A percentile compares a stretch with the other conserved stretches of the same genome.
Conservation (phyloP, 1,139 yeast genomes). For the Kodamaea suecica region DNA sequence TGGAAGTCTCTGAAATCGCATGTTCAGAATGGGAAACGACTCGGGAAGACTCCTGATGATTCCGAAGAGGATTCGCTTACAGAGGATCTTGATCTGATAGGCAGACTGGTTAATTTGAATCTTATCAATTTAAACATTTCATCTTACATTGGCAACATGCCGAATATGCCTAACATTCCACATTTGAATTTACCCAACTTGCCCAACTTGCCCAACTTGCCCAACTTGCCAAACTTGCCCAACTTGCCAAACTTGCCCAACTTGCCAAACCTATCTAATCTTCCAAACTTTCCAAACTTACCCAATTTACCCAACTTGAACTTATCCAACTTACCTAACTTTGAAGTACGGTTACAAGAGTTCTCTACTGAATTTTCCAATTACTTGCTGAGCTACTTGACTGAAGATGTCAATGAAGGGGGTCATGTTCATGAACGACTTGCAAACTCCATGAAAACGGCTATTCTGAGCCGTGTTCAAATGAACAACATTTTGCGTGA, state of each 20-base stretch:
- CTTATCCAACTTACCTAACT: background rate
- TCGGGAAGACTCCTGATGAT: conserved; percentile 11
- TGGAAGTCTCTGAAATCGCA: background rate
- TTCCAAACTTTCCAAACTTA: conserved; percentile 17
- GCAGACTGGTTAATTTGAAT: conserved; percentile 27
- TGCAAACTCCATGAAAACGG: conserved; percentile 34
- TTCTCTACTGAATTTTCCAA: conserved; percentile 30
- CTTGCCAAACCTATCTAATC: conserved; percentile 19
- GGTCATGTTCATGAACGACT: conserved; percentile 12
- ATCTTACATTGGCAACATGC: conserved; percentile 8
- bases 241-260: conserved; percentile 15
- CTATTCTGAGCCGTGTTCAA: conserved; percentile 43
- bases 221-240: conserved; percentile 13
- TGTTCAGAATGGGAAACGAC: background rate
- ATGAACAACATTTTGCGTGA: conserved; percentile 50
- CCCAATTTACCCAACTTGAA: conserved; percentile 12
- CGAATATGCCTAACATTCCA: conserved; percentile 13
- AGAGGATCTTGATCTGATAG: conserved; percentile 46
- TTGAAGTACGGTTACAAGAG: conserved; percentile 21
- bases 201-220: conserved; percentile 19
- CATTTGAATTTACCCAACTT: conserved; percentile 11
- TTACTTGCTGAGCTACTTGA: conserved; percentile 28
- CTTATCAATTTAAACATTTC: conserved; percentile 15
- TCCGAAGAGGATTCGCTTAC: conserved; percentile 36
- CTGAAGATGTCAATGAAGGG: conserved; percentile 5